Evolutionary conservation across 2,329 filamentous ascomycete species (phyloP).

Genomic region (Rhynchosporium secalis): DNA sequence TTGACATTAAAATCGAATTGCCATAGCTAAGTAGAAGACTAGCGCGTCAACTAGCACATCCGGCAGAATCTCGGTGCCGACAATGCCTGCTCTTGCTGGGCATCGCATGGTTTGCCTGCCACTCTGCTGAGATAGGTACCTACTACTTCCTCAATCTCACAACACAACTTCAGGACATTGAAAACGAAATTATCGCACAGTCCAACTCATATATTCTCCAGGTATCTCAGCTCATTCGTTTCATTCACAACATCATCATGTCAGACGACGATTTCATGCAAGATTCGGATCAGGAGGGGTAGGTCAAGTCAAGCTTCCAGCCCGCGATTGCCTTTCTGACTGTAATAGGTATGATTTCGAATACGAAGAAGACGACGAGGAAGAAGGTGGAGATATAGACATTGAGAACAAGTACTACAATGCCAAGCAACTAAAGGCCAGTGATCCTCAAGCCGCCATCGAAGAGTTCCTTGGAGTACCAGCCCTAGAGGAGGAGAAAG

Average conservation of each 20-base stretch:
- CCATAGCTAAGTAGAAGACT: too few relatives aligned
- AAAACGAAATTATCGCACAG: too few relatives aligned
- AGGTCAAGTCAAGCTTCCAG: constrained; percentile 48
- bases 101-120: too few relatives aligned
- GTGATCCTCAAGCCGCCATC: constrained; percentile 84
- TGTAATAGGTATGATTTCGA: constrained; percentile 82
- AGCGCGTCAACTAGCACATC: too few relatives aligned
- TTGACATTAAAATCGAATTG: too few relatives aligned
- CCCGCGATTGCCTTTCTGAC: constrained; percentile 27
- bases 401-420: constrained; percentile 99
- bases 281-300: constrained; percentile 86
- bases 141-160: too few relatives aligned
- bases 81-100: too few relatives aligned
- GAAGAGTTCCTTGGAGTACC: constrained; percentile 91
- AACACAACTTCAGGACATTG: too few relatives aligned
- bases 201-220: too few relatives aligned
- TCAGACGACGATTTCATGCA: constrained; percentile 81
- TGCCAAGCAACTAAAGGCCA: constrained; percentile 91
- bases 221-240: too few relatives aligned
- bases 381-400: constrained; percentile 83
- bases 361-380: constrained; percentile 87
- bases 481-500: constrained; percentile 82
- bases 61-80: too few relatives aligned
- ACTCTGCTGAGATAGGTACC: too few relatives aligned
- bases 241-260: constrained; percentile 40